These are phyloP conservation scores for Marasmius sp. DNA, from an alignment of 1,284 basidiomycete genomes.

Conservation along the genomic window DNA sequence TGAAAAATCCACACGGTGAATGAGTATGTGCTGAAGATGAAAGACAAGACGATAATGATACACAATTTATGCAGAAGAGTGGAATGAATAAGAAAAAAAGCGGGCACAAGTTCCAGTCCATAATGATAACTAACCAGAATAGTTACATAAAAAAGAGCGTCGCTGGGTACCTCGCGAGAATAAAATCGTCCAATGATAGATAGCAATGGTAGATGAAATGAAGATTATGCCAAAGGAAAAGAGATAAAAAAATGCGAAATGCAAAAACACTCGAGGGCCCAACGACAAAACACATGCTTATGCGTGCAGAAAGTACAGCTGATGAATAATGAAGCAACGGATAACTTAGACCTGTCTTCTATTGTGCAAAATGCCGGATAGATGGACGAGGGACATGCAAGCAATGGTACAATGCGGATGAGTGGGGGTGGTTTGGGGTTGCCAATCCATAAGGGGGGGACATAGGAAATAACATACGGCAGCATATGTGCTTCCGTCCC, in stretches of 20 bases:
- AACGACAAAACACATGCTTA: neutral
- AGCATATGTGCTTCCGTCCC: conserved; percentile 1
- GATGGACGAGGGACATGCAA: neutral
- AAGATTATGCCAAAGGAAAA: neutral
- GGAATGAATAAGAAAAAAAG: conserved; percentile 1
- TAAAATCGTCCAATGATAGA: neutral
- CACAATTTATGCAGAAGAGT: neutral
- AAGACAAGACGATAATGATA: neutral
- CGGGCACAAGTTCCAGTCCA: conserved; percentile 1
- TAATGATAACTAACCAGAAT: neutral
- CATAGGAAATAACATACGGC: conserved; percentile 4
- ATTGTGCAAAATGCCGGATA: neutral
- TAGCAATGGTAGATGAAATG: neutral
- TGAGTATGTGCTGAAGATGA: neutral
- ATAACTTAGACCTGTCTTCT: conserved; percentile 1
- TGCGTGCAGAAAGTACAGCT: neutral
- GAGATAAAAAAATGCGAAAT: neutral
- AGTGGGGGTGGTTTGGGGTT: neutral
- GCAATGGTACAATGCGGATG: neutral
- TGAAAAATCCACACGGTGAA: neutral
- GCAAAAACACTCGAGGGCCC: neutral
- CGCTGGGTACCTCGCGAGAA: conserved; percentile 5
- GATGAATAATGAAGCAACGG: conserved; percentile 1
- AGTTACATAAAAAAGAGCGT: conserved; percentile 8
- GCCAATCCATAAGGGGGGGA: neutral